Evolutionary conservation across 2,329 filamentous ascomycete species (phyloP).

Genomic region (Proliferodiscus dingleyae): DNA sequence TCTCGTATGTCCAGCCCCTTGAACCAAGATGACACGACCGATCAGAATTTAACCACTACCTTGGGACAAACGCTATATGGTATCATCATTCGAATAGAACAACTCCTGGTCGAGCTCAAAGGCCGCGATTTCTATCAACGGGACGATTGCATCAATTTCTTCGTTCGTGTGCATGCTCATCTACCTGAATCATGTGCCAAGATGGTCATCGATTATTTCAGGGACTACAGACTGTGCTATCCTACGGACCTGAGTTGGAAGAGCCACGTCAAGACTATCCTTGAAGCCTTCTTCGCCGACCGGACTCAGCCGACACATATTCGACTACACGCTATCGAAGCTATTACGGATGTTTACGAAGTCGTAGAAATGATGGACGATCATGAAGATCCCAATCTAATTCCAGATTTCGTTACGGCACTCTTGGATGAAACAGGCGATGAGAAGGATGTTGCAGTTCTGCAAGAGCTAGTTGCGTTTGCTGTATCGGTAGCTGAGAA

Average conservation of each 20-base stretch:
- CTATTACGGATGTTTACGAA: conserved; percentile 47
- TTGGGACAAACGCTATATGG: conserved; percentile 27
- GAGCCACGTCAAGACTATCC: conserved; percentile 53
- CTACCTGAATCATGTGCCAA: conserved; percentile 61
- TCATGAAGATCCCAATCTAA: conserved; percentile 51
- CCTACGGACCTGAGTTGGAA: conserved; percentile 68
- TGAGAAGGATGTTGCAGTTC: conserved; percentile 60
- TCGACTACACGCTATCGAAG: conserved; percentile 56
- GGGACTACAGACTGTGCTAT: conserved; percentile 64
- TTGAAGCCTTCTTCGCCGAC: conserved; percentile 61
- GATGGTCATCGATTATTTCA: conserved; percentile 62
- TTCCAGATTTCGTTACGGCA: conserved; percentile 54
- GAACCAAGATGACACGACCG: conserved; percentile 20
- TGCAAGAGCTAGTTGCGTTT: conserved; percentile 61
- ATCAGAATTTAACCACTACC: conserved; percentile 20
- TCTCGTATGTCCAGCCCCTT: conserved; percentile 18
- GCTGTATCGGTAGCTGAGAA: conserved; percentile 60
- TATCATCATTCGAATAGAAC: conserved; percentile 29
- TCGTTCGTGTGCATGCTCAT: conserved; percentile 55
- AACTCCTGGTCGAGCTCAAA: conserved; percentile 35
- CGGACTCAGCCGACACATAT: conserved; percentile 55
- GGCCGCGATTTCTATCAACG: conserved; percentile 55
- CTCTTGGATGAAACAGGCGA: conserved; percentile 56
- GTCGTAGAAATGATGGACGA: conserved; percentile 48
- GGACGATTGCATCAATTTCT: conserved; percentile 62